A percentile compares a stretch with the other conserved stretches of the same genome.
These are phyloP conservation scores for Vanrija humicola DNA, from an alignment of 1,284 basidiomycete species.

Conservation along the genomic window DNA sequence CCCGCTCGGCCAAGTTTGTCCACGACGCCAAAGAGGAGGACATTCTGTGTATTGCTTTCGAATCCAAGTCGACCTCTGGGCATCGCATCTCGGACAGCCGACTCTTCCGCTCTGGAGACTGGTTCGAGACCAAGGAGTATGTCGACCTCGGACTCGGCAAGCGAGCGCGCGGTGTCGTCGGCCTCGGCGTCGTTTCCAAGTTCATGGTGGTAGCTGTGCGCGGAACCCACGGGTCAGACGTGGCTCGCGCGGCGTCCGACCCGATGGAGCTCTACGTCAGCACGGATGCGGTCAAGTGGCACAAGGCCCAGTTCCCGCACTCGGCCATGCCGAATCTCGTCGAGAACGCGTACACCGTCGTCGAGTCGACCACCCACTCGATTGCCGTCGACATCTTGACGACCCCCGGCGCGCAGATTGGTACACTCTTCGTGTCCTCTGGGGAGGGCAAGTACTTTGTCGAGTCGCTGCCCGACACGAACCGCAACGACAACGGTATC, in stretches of 20 bases:
- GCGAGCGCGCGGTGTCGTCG: constrained; percentile 76
- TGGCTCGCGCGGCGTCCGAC: constrained; percentile 1
- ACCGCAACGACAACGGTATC: constrained; percentile 78
- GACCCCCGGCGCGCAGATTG: constrained; percentile 67
- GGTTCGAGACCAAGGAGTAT: constrained; percentile 62
- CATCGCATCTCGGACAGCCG: constrained; percentile 61
- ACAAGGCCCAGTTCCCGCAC: constrained; percentile 48
- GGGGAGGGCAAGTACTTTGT: constrained; percentile 93
- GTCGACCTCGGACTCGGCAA: constrained; percentile 79
- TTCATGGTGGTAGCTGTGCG: constrained; percentile 75
- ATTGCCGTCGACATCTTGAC: constrained; percentile 89
- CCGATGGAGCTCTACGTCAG: constrained; percentile 70
- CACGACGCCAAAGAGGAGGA: constrained; percentile 66
- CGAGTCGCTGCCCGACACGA: constrained; percentile 84
- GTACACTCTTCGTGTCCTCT: constrained; percentile 91
- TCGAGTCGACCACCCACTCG: constrained; percentile 87
- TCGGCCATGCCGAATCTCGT: constrained; percentile 41
- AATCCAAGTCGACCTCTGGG: constrained; percentile 49
- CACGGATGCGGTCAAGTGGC: constrained; percentile 72
- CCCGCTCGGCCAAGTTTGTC: constrained; percentile 74
- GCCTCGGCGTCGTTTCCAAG: constrained; percentile 83
- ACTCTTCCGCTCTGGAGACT: constrained; percentile 76
- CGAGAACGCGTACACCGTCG: constrained; percentile 79
- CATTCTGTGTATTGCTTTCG: constrained; percentile 79
- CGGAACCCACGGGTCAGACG: not conserved